A percentile compares a stretch with the other conserved stretches of the same genome.
Conservation (phyloP, 2,329 filamentous ascomycete species). For the Xylariaceae sp. region DNA sequence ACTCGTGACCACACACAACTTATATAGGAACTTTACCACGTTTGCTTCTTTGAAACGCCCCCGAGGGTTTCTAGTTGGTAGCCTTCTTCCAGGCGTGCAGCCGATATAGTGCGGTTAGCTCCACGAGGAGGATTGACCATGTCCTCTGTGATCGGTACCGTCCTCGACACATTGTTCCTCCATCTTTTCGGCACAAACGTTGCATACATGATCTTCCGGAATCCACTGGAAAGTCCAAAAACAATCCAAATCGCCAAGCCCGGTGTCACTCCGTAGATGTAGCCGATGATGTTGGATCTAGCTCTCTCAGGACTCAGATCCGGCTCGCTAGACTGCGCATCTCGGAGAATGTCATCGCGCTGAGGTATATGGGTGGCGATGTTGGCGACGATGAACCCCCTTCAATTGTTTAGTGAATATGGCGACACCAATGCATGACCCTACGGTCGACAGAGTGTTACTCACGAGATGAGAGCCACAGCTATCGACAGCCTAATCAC, state of each 20-base stretch:
- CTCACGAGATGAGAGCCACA: conserved; percentile 23
- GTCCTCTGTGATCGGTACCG: background rate
- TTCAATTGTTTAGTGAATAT: conserved; percentile 5
- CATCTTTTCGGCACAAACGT: conserved; percentile 19
- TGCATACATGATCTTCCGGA: conserved; percentile 23
- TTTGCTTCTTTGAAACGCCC: too few relatives aligned
- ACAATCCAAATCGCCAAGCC: conserved; percentile 25
- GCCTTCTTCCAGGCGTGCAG: too few relatives aligned
- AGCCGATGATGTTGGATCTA: conserved; percentile 24
- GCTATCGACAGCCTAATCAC: conserved; percentile 22
- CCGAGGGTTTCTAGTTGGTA: too few relatives aligned
- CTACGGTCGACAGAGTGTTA: background rate
- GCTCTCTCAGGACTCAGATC: conserved; percentile 22
- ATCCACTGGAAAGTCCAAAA: conserved; percentile 24
- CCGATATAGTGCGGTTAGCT: too few relatives aligned
- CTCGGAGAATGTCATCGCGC: conserved; percentile 16
- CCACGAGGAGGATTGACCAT: too few relatives aligned
- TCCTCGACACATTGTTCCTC: conserved; percentile 3
- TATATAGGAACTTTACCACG: too few relatives aligned
- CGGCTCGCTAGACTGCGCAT: conserved; percentile 19
- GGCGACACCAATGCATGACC: background rate
- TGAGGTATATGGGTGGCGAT: conserved; percentile 22
- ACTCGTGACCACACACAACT: too few relatives aligned
- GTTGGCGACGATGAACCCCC: conserved; percentile 23
- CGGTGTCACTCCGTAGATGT: conserved; percentile 26